Evolutionary conservation across 192 early-diverging fungal genomes (phyloP).

Genomic region (Chytriomyces sp.): DNA sequence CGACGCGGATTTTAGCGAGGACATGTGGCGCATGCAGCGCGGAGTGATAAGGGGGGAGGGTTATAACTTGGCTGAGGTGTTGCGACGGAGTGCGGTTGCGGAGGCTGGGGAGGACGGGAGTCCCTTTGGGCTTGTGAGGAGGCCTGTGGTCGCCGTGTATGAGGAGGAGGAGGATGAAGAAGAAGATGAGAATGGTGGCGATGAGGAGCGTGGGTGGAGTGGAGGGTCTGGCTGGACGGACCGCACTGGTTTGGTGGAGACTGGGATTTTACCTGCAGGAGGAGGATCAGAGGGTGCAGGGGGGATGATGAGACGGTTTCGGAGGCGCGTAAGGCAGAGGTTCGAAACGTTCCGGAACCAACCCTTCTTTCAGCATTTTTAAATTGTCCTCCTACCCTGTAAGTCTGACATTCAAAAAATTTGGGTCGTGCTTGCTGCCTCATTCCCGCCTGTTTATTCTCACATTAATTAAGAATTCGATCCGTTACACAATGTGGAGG

Average conservation of each 20-base stretch:
- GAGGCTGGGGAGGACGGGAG: slow-evolving; percentile 40
- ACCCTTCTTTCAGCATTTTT: slow-evolving; percentile 50
- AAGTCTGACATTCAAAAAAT: neutral
- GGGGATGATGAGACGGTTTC: slow-evolving; percentile 35
- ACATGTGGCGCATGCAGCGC: slow-evolving; percentile 81
- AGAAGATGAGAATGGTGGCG: slow-evolving; percentile 32
- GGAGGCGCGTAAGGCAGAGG: slow-evolving; percentile 43
- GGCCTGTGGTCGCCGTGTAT: slow-evolving; percentile 54
- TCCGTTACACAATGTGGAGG: too few species aligned
- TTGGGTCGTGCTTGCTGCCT: neutral
- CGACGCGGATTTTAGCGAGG: slow-evolving; percentile 77
- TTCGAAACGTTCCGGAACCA: slow-evolving; percentile 54
- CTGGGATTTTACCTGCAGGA: neutral
- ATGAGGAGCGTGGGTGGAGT: too few species aligned
- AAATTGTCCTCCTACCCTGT: too few species aligned
- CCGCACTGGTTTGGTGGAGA: slow-evolving; percentile 14
- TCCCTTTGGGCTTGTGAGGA: slow-evolving; percentile 48
- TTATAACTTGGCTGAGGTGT: slow-evolving; percentile 76
- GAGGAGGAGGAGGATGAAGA: slow-evolving; percentile 46
- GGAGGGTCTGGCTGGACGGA: slow-evolving; percentile 19
- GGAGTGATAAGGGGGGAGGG: slow-evolving; percentile 85
- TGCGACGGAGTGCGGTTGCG: slow-evolving; percentile 53
- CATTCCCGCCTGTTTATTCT: too few species aligned
- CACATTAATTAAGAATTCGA: too few species aligned
- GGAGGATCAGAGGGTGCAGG: neutral